Evolutionary conservation across 306 rosid species (phyloP), one percentile per base, ranked within the genome.

Genomic region (Oemleria cerasiformis): DNA sequence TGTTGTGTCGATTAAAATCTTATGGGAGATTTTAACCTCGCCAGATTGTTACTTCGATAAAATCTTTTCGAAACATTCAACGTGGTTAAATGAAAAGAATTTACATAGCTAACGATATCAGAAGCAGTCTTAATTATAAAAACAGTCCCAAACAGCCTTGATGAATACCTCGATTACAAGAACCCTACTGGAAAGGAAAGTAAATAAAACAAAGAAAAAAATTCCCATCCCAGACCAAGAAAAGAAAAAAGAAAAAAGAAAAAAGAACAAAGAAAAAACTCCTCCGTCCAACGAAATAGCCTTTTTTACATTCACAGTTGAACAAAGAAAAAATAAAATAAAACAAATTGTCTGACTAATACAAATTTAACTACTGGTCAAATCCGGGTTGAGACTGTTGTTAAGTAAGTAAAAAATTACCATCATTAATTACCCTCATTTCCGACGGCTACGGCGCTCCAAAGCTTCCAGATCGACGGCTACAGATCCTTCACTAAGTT

Each of bases 391-490:
- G 72, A 50, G 55, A 4, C 61, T 25, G 60, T 65, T 48, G 87
- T 85, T 66, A 85, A 86, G 66, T 63, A 63, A 53, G 7, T 40
- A 7, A 51, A 51, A 51, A 59, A 81, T 73, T 58, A 73, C 50
- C 64, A 16, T 16, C 53, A 47, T 75, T 72, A 9, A 42, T 65
- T 63, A 57, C 56, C 74, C 74, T 57, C 67, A 57, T 74, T 73
- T 76, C 80, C 25, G 21, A 74, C 53, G 64, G 69, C 38, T 42
- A 47, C 15, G 45, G 63, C 7, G 23, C 73, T 42, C 67, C 64
- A 47, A n/a, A 30, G 70, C 50, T 61, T 57, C 56, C 44, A 59
- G 59, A 87, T 87, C 86, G 70, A 74, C 74, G 74, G 68, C 75
- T 58, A 19, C 74, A 56, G 48, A 59, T 54, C 30, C 70, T 36